A percentile compares a stretch with the other conserved stretches of the same genome.
phyloP scores from a whole-genome alignment of 495 filamentous ascomycete species.

The Hyaloscypha variabilis region DNA sequence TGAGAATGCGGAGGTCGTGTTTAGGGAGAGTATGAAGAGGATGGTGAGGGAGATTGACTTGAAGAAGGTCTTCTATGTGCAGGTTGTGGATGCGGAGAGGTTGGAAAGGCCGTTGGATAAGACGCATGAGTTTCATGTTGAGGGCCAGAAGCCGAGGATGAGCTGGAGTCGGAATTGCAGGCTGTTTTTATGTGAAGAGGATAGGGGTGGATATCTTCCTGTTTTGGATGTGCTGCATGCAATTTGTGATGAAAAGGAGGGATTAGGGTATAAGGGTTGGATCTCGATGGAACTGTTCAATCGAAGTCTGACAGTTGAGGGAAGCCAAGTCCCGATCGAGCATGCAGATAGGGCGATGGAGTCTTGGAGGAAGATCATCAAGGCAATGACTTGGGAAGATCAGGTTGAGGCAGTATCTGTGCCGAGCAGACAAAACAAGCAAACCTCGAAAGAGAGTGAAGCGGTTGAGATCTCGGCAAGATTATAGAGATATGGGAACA shows the following conservation, averaged over 20 bases:
- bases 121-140: conserved; percentile 64
- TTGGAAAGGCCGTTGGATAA: conserved; percentile 59
- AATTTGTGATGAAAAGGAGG: conserved; percentile 54
- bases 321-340: conserved; percentile 54
- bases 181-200: conserved; percentile 74
- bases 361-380: conserved; percentile 63
- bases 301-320: conserved; percentile 58
- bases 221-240: conserved; percentile 61
- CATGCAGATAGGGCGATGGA: conserved; percentile 66
- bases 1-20: conserved; percentile 57
- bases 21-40: conserved; percentile 57
- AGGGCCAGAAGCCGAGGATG: conserved; percentile 69
- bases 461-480: conserved; percentile 11
- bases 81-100: conserved; percentile 76
- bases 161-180: conserved; percentile 80
- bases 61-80: conserved; percentile 76
- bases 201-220: conserved; percentile 73
- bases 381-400: conserved; percentile 46
- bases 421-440: no score
- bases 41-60: conserved; percentile 61
- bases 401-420: conserved; percentile 16
- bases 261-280: conserved; percentile 71
- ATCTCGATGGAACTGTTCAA: conserved; percentile 82
- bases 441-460: neutral
- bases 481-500: neutral